Evolutionary conservation across 192 early-diverging fungal genomes (phyloP).

Genomic region (Powellomyces hirtus): DNA sequence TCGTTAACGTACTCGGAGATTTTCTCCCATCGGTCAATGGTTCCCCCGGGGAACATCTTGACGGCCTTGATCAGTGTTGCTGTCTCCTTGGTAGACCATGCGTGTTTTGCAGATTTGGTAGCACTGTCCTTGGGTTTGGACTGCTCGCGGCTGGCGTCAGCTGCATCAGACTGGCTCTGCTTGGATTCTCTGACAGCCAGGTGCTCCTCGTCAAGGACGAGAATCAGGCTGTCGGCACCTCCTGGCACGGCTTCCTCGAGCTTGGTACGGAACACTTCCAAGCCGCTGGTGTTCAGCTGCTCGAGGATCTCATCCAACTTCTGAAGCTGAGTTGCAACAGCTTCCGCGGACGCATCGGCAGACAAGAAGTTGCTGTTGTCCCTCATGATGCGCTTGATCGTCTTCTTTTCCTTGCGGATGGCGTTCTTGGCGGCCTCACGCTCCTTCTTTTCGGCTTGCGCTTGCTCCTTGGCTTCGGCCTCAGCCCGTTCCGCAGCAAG

Average conservation of each 20-base stretch:
- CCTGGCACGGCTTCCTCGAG: slow-evolving; percentile 35
- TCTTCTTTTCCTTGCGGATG: slow-evolving; percentile 90
- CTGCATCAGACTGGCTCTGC: not conserved
- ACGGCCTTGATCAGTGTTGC: slow-evolving; percentile 74
- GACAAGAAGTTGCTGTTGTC: slow-evolving; percentile 77
- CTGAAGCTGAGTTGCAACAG: slow-evolving; percentile 68
- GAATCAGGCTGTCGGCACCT: slow-evolving; percentile 26
- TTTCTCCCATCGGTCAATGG: slow-evolving; percentile 71
- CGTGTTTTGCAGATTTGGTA: slow-evolving; percentile 26
- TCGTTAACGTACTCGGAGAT: slow-evolving; percentile 75
- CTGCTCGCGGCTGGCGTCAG: not conserved
- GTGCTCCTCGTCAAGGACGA: slow-evolving; percentile 40
- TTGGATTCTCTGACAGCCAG: slow-evolving; percentile 9
- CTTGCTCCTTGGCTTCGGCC: slow-evolving; percentile 62
- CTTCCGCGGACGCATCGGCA: slow-evolving; percentile 55
- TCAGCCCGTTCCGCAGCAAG: slow-evolving; percentile 56
- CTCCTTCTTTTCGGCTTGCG: slow-evolving; percentile 59
- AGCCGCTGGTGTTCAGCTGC: slow-evolving; percentile 30
- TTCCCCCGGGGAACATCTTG: slow-evolving; percentile 80
- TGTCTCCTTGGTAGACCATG: slow-evolving; percentile 72
- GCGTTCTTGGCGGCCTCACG: slow-evolving; percentile 84
- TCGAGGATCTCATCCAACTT: slow-evolving; percentile 78
- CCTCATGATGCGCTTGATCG: slow-evolving; percentile 64
- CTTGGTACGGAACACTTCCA: slow-evolving; percentile 42
- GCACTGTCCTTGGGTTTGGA: not conserved